Conservation (phyloP, 2,329 filamentous ascomycete species). For the Colletotrichum plurivorum region DNA sequence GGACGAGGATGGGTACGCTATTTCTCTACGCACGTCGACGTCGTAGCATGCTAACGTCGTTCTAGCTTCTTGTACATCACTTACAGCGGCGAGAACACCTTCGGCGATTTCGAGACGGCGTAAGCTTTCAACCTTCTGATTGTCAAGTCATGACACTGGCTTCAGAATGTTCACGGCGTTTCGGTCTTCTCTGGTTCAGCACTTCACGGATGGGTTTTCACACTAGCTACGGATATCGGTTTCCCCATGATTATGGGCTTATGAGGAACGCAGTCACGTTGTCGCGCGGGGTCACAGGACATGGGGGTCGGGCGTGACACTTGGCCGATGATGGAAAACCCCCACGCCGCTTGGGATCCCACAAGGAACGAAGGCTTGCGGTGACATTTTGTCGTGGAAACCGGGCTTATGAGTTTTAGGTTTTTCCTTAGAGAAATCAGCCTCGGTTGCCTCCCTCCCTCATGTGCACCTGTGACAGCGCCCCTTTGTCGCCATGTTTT, state of each 20-base stretch:
- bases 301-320: slow-evolving; percentile 31
- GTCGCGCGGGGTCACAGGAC: slow-evolving; percentile 35
- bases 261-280: slow-evolving; percentile 40
- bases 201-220: slow-evolving; percentile 37
- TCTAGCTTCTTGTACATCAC: slow-evolving; percentile 96
- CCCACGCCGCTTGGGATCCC: slow-evolving; percentile 33
- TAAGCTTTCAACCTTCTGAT: slow-evolving; percentile 45
- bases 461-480: too few species aligned
- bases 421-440: slow-evolving; percentile 37
- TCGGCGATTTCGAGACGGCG: slow-evolving; percentile 71
- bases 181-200: slow-evolving; percentile 39
- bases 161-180: slow-evolving; percentile 41
- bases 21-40: background rate
- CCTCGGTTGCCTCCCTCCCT: slow-evolving; percentile 20
- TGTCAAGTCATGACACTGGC: slow-evolving; percentile 22
- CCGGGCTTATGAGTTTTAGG: slow-evolving; percentile 22
- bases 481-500: background rate
- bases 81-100: slow-evolving; percentile 99
- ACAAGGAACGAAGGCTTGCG: slow-evolving; percentile 36
- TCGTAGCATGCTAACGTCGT: slow-evolving; percentile 9
- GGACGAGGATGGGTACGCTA: slow-evolving; percentile 76
- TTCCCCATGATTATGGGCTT: slow-evolving; percentile 28
- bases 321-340: slow-evolving; percentile 18
- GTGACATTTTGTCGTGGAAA: slow-evolving; percentile 29
- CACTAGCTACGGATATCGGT: slow-evolving; percentile 31